These are phyloP conservation scores for Iberis pinnata DNA, from an alignment of 345 rosid genomes.

Conservation along the genomic window DNA sequence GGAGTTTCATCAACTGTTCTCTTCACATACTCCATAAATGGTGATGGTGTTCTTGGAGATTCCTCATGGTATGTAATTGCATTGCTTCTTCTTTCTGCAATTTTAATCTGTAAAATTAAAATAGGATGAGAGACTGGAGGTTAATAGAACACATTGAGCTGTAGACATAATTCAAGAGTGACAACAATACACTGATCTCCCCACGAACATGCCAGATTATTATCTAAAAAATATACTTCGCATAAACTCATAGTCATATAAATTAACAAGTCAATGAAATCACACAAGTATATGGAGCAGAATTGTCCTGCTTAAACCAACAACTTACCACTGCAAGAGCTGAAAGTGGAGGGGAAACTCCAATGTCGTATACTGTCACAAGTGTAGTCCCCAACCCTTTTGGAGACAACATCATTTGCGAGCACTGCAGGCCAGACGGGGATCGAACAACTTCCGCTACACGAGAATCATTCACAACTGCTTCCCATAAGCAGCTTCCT, in stretches of 20 bases:
- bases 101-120: slow-evolving; percentile 59
- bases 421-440: slow-evolving; percentile 68
- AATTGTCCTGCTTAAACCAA: slow-evolving; percentile 9
- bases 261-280: slow-evolving; percentile 10
- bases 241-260: neutral
- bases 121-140: slow-evolving; percentile 14
- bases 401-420: slow-evolving; percentile 61
- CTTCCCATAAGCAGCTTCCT: slow-evolving; percentile 87
- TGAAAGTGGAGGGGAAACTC: slow-evolving; percentile 62
- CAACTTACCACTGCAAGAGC: slow-evolving; percentile 67
- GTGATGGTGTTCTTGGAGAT: slow-evolving; percentile 83
- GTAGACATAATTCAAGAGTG: neutral
- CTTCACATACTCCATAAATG: slow-evolving; percentile 73
- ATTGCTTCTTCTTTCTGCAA: slow-evolving; percentile 51
- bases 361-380: slow-evolving; percentile 69
- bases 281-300: neutral
- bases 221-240: neutral
- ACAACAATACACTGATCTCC: neutral
- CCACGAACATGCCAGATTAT: neutral
- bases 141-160: slow-evolving; percentile 8
- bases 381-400: slow-evolving; percentile 76
- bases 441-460: slow-evolving; percentile 69
- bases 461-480: slow-evolving; percentile 66
- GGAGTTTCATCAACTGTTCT: slow-evolving; percentile 91
- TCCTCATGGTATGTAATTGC: slow-evolving; percentile 34